phyloP scores from a whole-genome alignment of 495 filamentous ascomycete species.

The Daldinia grandis region DNA sequence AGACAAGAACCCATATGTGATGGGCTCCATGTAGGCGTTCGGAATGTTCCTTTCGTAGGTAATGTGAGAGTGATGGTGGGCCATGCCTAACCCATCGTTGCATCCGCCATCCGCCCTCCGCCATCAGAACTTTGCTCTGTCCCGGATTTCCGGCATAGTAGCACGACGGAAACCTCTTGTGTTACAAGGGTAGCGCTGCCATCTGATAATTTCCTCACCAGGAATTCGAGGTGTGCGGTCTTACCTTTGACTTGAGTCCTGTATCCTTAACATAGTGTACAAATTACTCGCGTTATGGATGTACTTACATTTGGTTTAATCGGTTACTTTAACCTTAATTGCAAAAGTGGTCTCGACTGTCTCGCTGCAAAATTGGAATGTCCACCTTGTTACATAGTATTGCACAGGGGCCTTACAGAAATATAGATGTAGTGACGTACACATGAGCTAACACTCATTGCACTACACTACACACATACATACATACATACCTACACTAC shows the following conservation, averaged over 20 bases:
- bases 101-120: slow-evolving; percentile 34
- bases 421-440: slow-evolving; percentile 18
- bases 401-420: neutral
- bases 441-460: slow-evolving; percentile 1
- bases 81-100: slow-evolving; percentile 32
- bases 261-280: neutral
- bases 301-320: neutral
- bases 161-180: slow-evolving; percentile 33
- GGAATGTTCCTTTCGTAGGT: slow-evolving; percentile 34
- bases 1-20: neutral
- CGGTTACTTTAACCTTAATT: neutral
- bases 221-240: slow-evolving; percentile 23
- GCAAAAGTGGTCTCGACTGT: neutral
- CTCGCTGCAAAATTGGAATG: neutral
- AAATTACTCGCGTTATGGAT: too few relatives aligned
- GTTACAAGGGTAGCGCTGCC: slow-evolving; percentile 25
- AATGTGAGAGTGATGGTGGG: slow-evolving; percentile 21
- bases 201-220: slow-evolving; percentile 28
- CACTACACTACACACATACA: too few relatives aligned
- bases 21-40: neutral
- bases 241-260: neutral
- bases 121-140: slow-evolving; percentile 26
- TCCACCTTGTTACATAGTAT: neutral
- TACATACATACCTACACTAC: too few relatives aligned
- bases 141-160: slow-evolving; percentile 37